Conservation (phyloP, 768 basidiomycete species). For the Russula earlei region DNA sequence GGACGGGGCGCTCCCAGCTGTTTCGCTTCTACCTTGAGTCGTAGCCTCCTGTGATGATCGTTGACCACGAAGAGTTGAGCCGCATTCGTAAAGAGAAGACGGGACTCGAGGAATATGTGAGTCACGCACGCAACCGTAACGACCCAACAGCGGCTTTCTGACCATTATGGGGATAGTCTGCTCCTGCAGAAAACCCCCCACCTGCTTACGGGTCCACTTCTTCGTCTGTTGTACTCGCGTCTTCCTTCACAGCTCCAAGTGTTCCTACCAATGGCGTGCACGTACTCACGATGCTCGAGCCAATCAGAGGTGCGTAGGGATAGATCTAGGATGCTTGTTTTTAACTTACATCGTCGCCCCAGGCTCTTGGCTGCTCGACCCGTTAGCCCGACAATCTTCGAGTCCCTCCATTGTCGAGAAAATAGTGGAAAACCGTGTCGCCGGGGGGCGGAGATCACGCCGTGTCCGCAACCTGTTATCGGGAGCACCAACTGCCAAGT, state of each 20-base stretch:
- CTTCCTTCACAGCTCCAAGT: neutral
- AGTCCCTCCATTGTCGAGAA: neutral
- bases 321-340: neutral
- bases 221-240: neutral
- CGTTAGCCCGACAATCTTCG: slow-evolving; percentile 1
- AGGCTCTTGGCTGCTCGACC: slow-evolving; percentile 15
- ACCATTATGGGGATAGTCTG: neutral
- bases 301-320: slow-evolving; percentile 6
- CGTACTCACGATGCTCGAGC: slow-evolving; percentile 4
- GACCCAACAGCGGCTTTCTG: neutral
- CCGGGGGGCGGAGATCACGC: slow-evolving; percentile 1
- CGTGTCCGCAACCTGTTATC: neutral
- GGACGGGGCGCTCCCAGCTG: neutral
- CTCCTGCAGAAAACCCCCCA: neutral
- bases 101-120: neutral
- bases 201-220: slow-evolving; percentile 5
- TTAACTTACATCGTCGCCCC: neutral
- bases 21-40: neutral
- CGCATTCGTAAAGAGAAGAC: neutral
- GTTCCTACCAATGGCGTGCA: slow-evolving; percentile 5
- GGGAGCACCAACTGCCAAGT: slow-evolving; percentile 10
- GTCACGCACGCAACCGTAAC: neutral
- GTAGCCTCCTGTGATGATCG: neutral
- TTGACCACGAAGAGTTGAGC: neutral
- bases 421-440: neutral